Base-by-base conservation (phyloP, 2,329 filamentous ascomycete species). In the Endothia cerciana region DNA sequence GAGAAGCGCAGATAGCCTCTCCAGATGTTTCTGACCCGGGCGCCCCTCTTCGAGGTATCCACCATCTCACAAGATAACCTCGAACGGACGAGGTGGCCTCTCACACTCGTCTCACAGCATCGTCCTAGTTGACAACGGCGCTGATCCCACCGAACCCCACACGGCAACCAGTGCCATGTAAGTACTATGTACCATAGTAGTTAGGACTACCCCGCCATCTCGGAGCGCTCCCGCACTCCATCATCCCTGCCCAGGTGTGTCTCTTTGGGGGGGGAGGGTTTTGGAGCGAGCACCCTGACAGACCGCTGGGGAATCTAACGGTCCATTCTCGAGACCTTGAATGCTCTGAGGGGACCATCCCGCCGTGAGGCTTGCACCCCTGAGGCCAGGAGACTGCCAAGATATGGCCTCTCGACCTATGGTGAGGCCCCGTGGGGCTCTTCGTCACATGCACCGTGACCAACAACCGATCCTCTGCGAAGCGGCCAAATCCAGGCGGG, bases 201-300 rank as follows among this genome's bases (percentile, higher is more conserved):
- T 13, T 17, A 51, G 22, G 6, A 30, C 22, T 59, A 59, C 57
- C 57, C 57, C 57, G 57, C 57, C 57, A 59, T 59, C 28, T 59
- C 40, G 57, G 57, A 59, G 57, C 57, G 13, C 25, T 59, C 57
- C 57, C 57, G 40, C 38, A n/a, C 28, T n/a, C 38, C 57, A 28
- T 17, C 25, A 59, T 59, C 57, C 57, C 38, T 59, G 57, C 38
- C n/a, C 17, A 40, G n/a, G 33, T 15, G 36, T 30, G 6, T 17
- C 7, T 28, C 25, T 59, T n/a, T n/a, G n/a, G 15, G 40, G 22
- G 28, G 5, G 40, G 57, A n/a, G n/a, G n/a, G n/a, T 59, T 40
- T 45, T 45, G 57, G 22, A 15, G 17, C n/a, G 57, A 22, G 38
- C 15, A 25, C 40, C 36, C 25, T n/a, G 22, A 30, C 17, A 15